Conservation (phyloP, 768 basidiomycete genomes). For the Auricularia auricula-judae region DNA sequence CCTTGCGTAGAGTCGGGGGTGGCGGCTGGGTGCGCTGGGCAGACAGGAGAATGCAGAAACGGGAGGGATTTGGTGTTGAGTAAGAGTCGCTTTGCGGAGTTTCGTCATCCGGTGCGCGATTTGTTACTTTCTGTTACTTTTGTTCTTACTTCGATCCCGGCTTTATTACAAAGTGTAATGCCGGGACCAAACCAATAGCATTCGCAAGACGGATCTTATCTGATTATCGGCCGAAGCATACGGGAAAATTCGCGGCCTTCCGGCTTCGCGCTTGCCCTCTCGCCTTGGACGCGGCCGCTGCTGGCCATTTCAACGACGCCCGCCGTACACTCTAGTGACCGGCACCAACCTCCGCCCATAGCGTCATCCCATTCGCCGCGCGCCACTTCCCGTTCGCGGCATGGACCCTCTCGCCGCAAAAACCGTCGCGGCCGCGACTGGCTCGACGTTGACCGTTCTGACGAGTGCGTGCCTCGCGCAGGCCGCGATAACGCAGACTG, state of each 20-base stretch:
- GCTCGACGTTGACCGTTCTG: slow-evolving; percentile 70
- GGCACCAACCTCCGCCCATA: too few species aligned
- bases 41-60: slow-evolving; percentile 2
- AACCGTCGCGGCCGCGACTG: slow-evolving; percentile 66
- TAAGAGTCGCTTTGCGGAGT: not conserved
- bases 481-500: slow-evolving; percentile 7
- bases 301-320: too few species aligned
- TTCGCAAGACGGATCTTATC: not conserved
- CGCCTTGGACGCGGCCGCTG: not conserved
- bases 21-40: not conserved
- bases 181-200: not conserved
- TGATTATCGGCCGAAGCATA: not conserved
- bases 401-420: slow-evolving; percentile 76
- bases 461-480: slow-evolving; percentile 45
- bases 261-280: not conserved
- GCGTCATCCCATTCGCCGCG: not conserved
- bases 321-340: too few species aligned
- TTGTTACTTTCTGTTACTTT: not conserved
- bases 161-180: not conserved
- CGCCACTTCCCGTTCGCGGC: not conserved
- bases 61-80: not conserved
- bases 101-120: not conserved
- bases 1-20: not conserved
- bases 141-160: not conserved
- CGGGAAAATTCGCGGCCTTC: not conserved